Base-by-base conservation (phyloP, 345 rosid genomes). In the Pistacia atlantica region DNA sequence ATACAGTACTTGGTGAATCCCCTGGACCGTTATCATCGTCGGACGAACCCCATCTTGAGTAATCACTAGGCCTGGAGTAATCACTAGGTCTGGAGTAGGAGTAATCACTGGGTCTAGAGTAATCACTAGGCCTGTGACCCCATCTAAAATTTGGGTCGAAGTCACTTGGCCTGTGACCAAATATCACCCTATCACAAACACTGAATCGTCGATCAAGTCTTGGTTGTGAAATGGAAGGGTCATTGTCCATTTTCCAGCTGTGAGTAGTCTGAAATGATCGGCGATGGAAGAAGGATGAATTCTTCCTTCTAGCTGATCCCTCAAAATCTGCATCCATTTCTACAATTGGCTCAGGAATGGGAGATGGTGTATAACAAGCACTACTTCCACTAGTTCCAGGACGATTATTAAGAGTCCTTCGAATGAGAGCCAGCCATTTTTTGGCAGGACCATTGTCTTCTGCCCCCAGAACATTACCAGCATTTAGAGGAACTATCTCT, bases 401-500 rank as follows among this genome's bases (percentile, higher is more conserved):
- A 73, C 89, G 94, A 89, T 84, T 88, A 71, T 93, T 96, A 22
- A 96, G 90, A 35, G 97, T 89, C 84, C 79, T 96, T 55, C 95
- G 86, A 52, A 96, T 88, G 38, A 94, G 90, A 52, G 95, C 86
- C 70, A 86, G 82, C 99, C 98, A 96, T 85, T 96, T 96, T 66
- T 96, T 92, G 72, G 98, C 98, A 63, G 98, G 99, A 33, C 97
- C 99, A 51, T 93, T 96, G 87, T 96, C 98, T 88, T 96, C 99
- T 61, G 97, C 91, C 45, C 97, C 99, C 56, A 96, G 92, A 87
- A 96, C 86, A 78, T 96, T 96, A 72, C 97, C 97, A 51, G 99
- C 97, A 83, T 92, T 96, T 71, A 96, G 85, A 83, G 99, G 99
- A 82, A 94, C 99, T 75, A 96, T 90, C 88, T 96, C 99, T 86